Evolutionary conservation across 495 filamentous ascomycete genomes (phyloP).

Genomic region (Penicillium psychrofluorescens): DNA sequence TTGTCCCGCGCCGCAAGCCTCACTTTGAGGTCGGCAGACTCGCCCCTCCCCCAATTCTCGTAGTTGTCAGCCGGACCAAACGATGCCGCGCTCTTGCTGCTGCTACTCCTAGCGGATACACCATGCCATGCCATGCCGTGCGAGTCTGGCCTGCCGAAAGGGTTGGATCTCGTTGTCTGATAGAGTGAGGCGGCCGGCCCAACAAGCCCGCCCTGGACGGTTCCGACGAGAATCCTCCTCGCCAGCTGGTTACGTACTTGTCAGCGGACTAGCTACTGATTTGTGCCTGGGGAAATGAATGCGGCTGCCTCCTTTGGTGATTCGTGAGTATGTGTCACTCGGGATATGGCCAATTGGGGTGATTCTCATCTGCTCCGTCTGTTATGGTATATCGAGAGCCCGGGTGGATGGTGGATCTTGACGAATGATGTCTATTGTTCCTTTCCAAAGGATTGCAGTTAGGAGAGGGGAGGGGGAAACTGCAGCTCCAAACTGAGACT

Average conservation of each 20-base stretch:
- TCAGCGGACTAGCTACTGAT: not conserved
- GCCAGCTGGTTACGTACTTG: not conserved
- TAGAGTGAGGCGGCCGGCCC: conserved; percentile 35
- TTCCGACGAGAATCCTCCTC: conserved; percentile 14
- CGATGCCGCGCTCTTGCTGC: too few species aligned
- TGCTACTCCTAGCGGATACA: too few species aligned
- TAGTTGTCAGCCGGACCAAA: too few species aligned
- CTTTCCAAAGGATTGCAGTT: not conserved
- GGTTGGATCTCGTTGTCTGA: conserved; percentile 28
- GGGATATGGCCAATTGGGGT: too few species aligned
- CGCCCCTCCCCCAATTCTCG: too few species aligned
- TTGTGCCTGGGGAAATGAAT: conserved; percentile 1
- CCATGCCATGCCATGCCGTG: not conserved
- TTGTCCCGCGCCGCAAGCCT: conserved; percentile 11
- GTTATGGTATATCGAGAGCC: too few species aligned
- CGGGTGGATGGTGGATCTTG: too few species aligned
- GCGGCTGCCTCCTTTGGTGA: not conserved
- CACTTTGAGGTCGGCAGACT: conserved; percentile 11
- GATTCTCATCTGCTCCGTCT: too few species aligned
- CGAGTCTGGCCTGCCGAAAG: conserved; percentile 16
- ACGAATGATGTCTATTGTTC: too few species aligned
- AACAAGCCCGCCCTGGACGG: conserved; percentile 5
- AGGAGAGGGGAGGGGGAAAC: not conserved
- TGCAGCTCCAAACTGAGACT: conserved; percentile 2
- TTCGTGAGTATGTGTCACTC: too few species aligned